Evolutionary conservation across 495 filamentous ascomycete species (phyloP), one percentile per base, ranked within the genome.

Genomic region (Xanthoparmelia taractica): DNA sequence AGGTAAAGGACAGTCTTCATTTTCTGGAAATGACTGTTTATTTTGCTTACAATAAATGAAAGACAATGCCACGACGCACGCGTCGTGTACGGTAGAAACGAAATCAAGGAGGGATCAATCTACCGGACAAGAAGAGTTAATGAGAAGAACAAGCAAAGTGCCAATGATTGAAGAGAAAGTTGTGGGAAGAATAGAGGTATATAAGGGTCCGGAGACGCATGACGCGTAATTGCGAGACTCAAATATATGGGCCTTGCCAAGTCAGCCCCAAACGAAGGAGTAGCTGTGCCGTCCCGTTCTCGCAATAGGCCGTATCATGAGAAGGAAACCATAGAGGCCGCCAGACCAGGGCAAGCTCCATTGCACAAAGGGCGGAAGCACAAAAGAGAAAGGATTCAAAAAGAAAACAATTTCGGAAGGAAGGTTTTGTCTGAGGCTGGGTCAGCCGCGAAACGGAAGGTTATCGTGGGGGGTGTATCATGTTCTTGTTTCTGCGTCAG

Each of bases 401-500:
- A 12, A n/a, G 18, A 17, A 12, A n/a, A 8, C 5, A 33, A 54
- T 23, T 8, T 8, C 27, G 11, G 27, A 4, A 18, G 12, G 12
- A 5, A 7, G 1, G 10, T 0, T 5, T 52, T 54, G 50, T 20
- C 11, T 20, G 17, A n/a, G 18, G 17, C 6, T 12, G 18, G n/a
- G 27, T 54, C 50, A 54, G 50, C 29, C 50, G 1, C 1, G 1
- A 17, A 20, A 31, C 50, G 50, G 50, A 33, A 54, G 17, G 7
- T 33, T 31, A 33, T 18, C 50, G 50, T 54, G 50, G 50, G 50
- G 50, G 50, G 27, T 54, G 50, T 54, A 20, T 54, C 50, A 54
- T 8, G 5, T 54, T 27, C 17, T 54, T 2, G 50, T n/a, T 34
- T 15, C 4, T 54, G 50, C 29, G 33, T 34, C 50, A 54, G 29